Conservation (phyloP, 805 yeast species). For the Nakazawaea ambrosiae region DNA sequence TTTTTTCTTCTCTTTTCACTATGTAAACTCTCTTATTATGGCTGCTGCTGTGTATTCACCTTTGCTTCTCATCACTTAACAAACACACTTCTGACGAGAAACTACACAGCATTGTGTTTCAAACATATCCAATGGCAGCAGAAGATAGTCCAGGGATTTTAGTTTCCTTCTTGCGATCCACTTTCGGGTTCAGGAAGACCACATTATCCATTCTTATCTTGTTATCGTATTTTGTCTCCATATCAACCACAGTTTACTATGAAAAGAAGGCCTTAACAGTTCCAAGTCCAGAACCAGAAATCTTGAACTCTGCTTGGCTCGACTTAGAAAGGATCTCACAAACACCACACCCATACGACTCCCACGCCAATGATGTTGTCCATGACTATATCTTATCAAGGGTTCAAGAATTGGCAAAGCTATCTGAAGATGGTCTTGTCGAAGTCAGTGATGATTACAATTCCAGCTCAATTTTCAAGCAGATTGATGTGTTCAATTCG, state of each 20-base stretch:
- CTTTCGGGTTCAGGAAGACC: conserved; percentile 69
- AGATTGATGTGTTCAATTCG: conserved; percentile 42
- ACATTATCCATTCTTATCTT: conserved; percentile 52
- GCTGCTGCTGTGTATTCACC: too few relatives aligned
- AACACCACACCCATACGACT: conserved; percentile 70
- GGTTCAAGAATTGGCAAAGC: conserved; percentile 26
- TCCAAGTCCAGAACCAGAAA: conserved; percentile 35
- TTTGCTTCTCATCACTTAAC: too few relatives aligned
- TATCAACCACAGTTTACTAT: conserved; percentile 24
- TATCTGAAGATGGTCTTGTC: conserved; percentile 23
- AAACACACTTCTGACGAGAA: too few relatives aligned
- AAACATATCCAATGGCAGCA: too few relatives aligned
- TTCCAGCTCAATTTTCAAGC: conserved; percentile 39
- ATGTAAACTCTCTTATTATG: too few relatives aligned
- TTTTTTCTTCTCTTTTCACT: background rate
- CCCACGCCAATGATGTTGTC: conserved; percentile 69
- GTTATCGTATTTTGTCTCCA: conserved; percentile 36
- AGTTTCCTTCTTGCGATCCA: conserved; percentile 31
- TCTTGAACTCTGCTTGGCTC: conserved; percentile 49
- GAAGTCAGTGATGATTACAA: conserved; percentile 35
- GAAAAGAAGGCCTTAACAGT: conserved; percentile 34
- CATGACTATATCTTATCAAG: conserved; percentile 55
- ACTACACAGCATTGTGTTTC: too few relatives aligned
- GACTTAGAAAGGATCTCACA: conserved; percentile 65
- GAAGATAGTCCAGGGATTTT: conserved; percentile 15